Percentiles rank a stretch among this genome's conserved stretches.
These are phyloP conservation scores for Vitis cinerea DNA, from an alignment of 164 flowering plant genomes.

Conservation along the genomic window DNA sequence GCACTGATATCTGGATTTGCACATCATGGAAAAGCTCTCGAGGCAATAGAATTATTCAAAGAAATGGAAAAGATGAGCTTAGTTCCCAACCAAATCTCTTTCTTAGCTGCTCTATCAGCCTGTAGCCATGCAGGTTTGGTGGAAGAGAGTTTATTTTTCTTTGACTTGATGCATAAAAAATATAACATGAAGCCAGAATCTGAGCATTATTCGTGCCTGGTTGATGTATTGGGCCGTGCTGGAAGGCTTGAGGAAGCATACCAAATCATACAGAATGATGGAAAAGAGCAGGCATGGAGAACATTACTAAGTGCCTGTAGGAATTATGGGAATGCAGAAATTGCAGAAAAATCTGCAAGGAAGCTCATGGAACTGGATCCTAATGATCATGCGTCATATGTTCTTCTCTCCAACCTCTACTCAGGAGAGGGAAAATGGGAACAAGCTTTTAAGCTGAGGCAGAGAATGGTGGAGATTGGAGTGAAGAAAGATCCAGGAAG, in stretches of 20 bases:
- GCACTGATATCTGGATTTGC: conserved; percentile 28
- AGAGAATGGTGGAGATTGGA: conserved; percentile 19
- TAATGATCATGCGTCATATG: conserved; percentile 21
- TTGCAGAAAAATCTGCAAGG: conserved; percentile 28
- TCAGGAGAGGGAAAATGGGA: conserved; percentile 21
- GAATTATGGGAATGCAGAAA: conserved; percentile 12
- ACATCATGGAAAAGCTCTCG: conserved; percentile 21
- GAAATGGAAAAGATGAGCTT: conserved; percentile 18
- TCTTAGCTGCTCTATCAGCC: conserved; percentile 28
- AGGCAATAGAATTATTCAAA: conserved; percentile 22
- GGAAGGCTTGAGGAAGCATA: conserved; percentile 25
- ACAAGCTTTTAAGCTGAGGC: conserved; percentile 24
- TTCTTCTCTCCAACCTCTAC: conserved; percentile 27
- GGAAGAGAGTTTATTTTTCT: conserved; percentile 18
- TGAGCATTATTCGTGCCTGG: conserved; percentile 23
- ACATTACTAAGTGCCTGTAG: conserved; percentile 26
- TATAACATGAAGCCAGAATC: conserved; percentile 15
- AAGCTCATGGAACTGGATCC: conserved; percentile 27
- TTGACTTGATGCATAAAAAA: conserved; percentile 14
- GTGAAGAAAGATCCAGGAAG: conserved; percentile 27
- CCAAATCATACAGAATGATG: conserved; percentile 8
- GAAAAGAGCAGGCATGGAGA: conserved; percentile 25
- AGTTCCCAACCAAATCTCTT: conserved; percentile 24
- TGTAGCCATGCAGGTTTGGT: conserved; percentile 30
- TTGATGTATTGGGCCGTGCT: conserved; percentile 23